Percentiles rank a stretch among this genome's conserved stretches.
Conservation (phyloP, 345 rosid species). For the Adansonia digitata region DNA sequence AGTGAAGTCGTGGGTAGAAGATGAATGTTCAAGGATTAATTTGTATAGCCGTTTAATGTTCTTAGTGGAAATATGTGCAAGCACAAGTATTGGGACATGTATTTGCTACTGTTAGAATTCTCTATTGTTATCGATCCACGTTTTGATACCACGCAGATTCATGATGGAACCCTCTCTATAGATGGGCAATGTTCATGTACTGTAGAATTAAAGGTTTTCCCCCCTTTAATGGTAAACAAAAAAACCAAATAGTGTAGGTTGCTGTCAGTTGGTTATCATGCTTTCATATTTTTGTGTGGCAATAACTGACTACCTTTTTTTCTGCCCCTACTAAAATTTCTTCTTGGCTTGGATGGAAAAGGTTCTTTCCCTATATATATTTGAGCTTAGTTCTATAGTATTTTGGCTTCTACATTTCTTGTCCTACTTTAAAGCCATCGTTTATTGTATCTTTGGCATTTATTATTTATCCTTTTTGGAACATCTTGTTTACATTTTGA, state of each 20-base stretch:
- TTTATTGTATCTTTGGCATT: neutral
- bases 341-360: neutral
- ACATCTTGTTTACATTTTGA: conserved; percentile 7
- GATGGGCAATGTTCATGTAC: neutral
- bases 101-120: neutral
- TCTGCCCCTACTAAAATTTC: neutral
- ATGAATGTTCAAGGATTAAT: neutral
- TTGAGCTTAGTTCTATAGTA: neutral
- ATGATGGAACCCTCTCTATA: neutral
- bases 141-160: neutral
- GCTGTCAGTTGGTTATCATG: neutral
- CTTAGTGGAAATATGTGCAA: neutral
- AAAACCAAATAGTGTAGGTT: neutral
- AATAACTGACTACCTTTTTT: neutral
- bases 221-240: neutral
- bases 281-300: neutral
- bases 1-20: no score
- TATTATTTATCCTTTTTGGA: neutral
- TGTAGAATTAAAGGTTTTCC: neutral
- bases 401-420: neutral
- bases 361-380: neutral
- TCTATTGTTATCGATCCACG: neutral
- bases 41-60: neutral
- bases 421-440: neutral
- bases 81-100: neutral